Conservation (phyloP, 1,139 yeast species). For the Candida sp. region DNA sequence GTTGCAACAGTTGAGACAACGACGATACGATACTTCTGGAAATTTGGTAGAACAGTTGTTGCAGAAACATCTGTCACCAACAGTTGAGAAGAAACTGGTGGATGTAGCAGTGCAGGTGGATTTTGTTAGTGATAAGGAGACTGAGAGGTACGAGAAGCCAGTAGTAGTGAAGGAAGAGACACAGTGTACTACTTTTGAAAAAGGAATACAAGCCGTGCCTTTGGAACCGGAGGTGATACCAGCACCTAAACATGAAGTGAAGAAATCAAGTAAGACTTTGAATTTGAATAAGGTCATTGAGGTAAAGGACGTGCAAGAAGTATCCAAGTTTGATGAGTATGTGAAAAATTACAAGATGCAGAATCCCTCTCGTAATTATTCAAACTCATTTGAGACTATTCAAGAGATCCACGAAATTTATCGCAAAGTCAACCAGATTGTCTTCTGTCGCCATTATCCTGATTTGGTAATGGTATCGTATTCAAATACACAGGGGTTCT, state of each 20-base stretch:
- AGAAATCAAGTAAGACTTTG: constrained; percentile 1
- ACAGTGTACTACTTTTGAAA: constrained; percentile 24
- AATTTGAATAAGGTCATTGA: background rate
- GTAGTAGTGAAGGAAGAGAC: constrained; percentile 5
- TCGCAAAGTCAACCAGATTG: constrained; percentile 27
- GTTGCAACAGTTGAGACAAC: constrained; percentile 35
- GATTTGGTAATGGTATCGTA: constrained; percentile 41
- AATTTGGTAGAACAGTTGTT: constrained; percentile 8
- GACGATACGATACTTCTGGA: constrained; percentile 18
- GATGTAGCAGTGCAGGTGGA: constrained; percentile 10
- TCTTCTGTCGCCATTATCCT: constrained; percentile 36
- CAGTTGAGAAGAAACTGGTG: constrained; percentile 3
- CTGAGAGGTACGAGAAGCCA: constrained; percentile 1
- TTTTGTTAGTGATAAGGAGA: background rate
- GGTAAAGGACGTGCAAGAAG: background rate
- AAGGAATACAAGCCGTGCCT: constrained; percentile 25
- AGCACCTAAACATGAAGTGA: background rate
- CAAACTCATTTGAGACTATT: constrained; percentile 7
- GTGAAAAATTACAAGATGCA: background rate
- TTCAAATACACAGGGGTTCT: constrained; percentile 1
- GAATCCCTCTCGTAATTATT: constrained; percentile 4
- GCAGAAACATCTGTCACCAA: constrained; percentile 2
- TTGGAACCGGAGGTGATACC: background rate
- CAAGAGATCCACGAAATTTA: background rate
- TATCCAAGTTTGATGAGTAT: background rate